These are phyloP conservation scores for Musa itinerans DNA, from an alignment of 176 grass and related monocot genomes.

Conservation along the genomic window DNA sequence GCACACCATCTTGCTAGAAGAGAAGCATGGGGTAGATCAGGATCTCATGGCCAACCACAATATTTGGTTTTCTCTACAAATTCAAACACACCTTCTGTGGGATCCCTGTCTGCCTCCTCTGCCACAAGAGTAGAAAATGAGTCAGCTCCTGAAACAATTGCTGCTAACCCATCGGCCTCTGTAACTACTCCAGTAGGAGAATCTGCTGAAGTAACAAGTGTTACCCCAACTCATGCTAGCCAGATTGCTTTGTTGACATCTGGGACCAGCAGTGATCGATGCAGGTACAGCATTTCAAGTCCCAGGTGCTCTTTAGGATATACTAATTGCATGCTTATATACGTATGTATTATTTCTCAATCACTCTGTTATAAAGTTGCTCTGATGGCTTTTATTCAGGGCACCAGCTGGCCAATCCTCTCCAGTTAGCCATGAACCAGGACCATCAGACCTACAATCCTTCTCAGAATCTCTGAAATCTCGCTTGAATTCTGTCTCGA, in stretches of 20 bases:
- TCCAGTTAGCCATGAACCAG: slow-evolving; percentile 46
- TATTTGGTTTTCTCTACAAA: slow-evolving; percentile 49
- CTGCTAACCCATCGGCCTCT: slow-evolving; percentile 27
- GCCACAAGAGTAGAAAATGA: slow-evolving; percentile 29
- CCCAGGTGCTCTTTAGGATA: slow-evolving; percentile 26
- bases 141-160: slow-evolving; percentile 20
- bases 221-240: slow-evolving; percentile 38
- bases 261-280: slow-evolving; percentile 37
- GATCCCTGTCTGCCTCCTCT: slow-evolving; percentile 36
- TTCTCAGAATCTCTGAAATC: slow-evolving; percentile 85
- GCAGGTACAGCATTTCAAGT: slow-evolving; percentile 43
- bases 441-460: slow-evolving; percentile 64
- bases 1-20: slow-evolving; percentile 55
- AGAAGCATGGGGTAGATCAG: slow-evolving; percentile 43
- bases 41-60: slow-evolving; percentile 36
- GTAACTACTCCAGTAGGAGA: slow-evolving; percentile 23
- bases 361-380: slow-evolving; percentile 15
- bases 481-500: slow-evolving; percentile 74
- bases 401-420: slow-evolving; percentile 57
- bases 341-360: not conserved
- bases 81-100: slow-evolving; percentile 29
- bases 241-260: slow-evolving; percentile 45
- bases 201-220: slow-evolving; percentile 22
- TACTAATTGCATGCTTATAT: not conserved
- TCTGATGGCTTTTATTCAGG: slow-evolving; percentile 4